Evolutionary conservation across 768 basidiomycete genomes (phyloP).

Genomic region (Tylopilus felleus): DNA sequence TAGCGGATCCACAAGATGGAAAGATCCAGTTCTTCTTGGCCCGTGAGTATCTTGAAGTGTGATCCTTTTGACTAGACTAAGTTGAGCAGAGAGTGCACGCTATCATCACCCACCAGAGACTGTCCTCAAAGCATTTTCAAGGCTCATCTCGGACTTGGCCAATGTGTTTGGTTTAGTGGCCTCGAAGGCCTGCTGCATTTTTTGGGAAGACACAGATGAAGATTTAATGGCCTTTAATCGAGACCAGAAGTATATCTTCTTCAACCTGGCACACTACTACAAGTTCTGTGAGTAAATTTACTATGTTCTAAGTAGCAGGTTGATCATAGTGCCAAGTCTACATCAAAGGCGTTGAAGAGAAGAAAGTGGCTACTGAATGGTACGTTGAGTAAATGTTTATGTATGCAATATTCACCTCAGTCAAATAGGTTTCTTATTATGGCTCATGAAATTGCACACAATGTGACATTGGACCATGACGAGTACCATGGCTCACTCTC

Average conservation of each 20-base stretch:
- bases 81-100: background rate
- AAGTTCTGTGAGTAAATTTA: conserved; percentile 1
- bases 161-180: background rate
- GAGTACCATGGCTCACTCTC: background rate
- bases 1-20: background rate
- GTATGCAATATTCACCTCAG: background rate
- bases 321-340: background rate
- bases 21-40: conserved; percentile 12
- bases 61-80: background rate
- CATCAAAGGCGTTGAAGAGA: background rate
- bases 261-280: conserved; percentile 15
- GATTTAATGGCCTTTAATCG: conserved; percentile 20
- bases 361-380: conserved; percentile 7
- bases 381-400: background rate
- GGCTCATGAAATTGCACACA: conserved; percentile 29
- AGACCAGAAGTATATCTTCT: conserved; percentile 9
- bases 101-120: background rate
- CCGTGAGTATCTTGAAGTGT: background rate
- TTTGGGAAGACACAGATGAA: conserved; percentile 18
- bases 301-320: too few relatives aligned
- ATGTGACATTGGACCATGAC: conserved; percentile 6
- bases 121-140: conserved; percentile 1
- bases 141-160: conserved; percentile 3
- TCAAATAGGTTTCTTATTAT: conserved; percentile 27
- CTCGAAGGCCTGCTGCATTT: conserved; percentile 5